Conservation (phyloP, 306 rosid genomes). For the Boehmeria nivea region DNA sequence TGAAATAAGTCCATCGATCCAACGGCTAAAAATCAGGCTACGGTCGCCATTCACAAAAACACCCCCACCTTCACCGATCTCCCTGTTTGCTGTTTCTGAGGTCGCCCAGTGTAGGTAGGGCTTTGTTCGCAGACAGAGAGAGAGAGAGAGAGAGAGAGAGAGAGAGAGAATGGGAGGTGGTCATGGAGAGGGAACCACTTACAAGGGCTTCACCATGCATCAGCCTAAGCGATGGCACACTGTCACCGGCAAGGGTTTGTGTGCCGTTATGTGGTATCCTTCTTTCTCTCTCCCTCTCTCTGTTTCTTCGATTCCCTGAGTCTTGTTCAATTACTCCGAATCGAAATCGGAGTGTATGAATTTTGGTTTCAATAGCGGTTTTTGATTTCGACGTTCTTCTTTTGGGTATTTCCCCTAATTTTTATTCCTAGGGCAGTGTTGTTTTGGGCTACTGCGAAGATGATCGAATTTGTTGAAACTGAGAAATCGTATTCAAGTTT, state of each 20-base stretch:
- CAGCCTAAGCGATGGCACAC: slow-evolving; percentile 82
- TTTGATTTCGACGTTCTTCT: too few relatives aligned
- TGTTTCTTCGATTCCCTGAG: background rate
- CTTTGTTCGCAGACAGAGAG: background rate
- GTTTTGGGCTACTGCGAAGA: too few relatives aligned
- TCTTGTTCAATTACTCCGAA: too few relatives aligned
- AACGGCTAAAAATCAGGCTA: background rate
- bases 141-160: slow-evolving; percentile 28
- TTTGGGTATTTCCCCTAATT: too few relatives aligned
- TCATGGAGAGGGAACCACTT: slow-evolving; percentile 46
- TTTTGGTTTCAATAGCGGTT: too few relatives aligned
- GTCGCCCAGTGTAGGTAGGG: background rate
- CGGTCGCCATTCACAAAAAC: background rate
- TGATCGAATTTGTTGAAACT: too few relatives aligned
- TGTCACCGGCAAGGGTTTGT: slow-evolving; percentile 89
- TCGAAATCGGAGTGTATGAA: too few relatives aligned
- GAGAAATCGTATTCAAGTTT: too few relatives aligned
- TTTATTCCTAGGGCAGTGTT: too few relatives aligned
- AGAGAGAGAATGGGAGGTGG: slow-evolving; percentile 40
- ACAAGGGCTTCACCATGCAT: slow-evolving; percentile 44
- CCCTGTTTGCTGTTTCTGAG: too few relatives aligned
- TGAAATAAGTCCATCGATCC: background rate
- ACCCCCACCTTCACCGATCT: too few relatives aligned
- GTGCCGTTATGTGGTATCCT: slow-evolving; percentile 83
- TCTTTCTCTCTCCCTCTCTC: background rate